Percentiles rank a stretch among this genome's conserved stretches.
Evolutionary conservation across 106 monocot species (phyloP).

Genomic region (Hemerocallis citrina): DNA sequence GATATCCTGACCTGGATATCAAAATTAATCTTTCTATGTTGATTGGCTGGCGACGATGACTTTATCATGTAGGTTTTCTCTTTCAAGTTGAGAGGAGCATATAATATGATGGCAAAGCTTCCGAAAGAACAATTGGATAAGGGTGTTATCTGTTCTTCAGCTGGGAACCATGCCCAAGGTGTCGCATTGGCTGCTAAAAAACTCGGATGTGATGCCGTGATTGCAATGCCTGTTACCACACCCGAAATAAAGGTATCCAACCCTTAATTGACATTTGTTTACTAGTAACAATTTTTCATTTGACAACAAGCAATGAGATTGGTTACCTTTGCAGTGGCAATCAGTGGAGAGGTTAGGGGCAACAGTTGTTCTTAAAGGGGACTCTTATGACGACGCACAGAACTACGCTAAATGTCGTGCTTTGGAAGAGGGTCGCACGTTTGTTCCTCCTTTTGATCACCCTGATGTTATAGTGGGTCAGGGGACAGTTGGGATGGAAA

Average conservation of each 20-base stretch:
- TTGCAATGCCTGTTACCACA: constrained; percentile 88
- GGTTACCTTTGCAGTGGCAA: constrained; percentile 63
- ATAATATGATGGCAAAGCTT: constrained; percentile 96
- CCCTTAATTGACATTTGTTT: too few species aligned
- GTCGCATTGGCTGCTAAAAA: constrained; percentile 77
- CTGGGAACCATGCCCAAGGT: constrained; percentile 95
- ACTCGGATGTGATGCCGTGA: constrained; percentile 74
- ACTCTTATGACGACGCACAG: constrained; percentile 97
- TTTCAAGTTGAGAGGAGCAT: constrained; percentile 87
- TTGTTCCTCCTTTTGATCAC: constrained; percentile 91
- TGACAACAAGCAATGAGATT: too few species aligned
- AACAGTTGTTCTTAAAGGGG: constrained; percentile 74
- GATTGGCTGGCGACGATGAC: too few species aligned
- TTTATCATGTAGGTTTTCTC: constrained; percentile 85
- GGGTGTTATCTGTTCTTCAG: constrained; percentile 92
- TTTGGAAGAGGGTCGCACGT: constrained; percentile 52
- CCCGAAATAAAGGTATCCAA: constrained; percentile 85
- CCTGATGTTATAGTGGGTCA: constrained; percentile 83
- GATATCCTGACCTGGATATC: too few species aligned
- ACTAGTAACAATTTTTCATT: background rate
- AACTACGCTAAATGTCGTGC: constrained; percentile 54
- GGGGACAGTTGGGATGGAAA: constrained; percentile 93
- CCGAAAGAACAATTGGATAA: constrained; percentile 52
- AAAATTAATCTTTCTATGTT: too few species aligned
- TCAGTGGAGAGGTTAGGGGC: constrained; percentile 83